These are phyloP conservation scores for Cucurbita argyrosperma DNA, from an alignment of 306 rosid species.

Conservation along the genomic window DNA sequence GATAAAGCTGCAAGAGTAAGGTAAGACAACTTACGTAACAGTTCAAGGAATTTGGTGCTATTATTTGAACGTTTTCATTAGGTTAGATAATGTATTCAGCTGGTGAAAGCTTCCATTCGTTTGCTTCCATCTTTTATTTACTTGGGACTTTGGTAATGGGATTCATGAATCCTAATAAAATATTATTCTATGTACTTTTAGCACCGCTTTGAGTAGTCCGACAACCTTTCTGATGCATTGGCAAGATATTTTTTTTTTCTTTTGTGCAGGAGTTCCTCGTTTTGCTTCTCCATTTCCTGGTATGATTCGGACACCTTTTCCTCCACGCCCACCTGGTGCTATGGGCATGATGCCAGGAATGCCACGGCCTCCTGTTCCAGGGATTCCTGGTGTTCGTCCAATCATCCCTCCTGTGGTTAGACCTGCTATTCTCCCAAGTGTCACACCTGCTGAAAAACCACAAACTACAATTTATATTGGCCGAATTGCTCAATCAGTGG, in stretches of 20 bases:
- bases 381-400: constrained; percentile 74
- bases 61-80: constrained; percentile 53
- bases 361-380: constrained; percentile 69
- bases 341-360: constrained; percentile 50
- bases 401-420: constrained; percentile 58
- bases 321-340: constrained; percentile 66
- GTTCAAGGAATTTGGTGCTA: constrained; percentile 41
- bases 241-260: constrained; percentile 42
- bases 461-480: constrained; percentile 84
- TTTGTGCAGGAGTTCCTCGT: constrained; percentile 79
- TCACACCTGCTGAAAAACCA: constrained; percentile 68
- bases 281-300: constrained; percentile 64
- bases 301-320: constrained; percentile 64
- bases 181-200: constrained; percentile 8
- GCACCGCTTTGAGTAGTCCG: constrained; percentile 5
- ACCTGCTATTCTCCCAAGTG: constrained; percentile 55
- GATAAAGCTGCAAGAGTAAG: constrained; percentile 56
- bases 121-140: constrained; percentile 83
- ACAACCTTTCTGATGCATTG: constrained; percentile 44
- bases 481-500: constrained; percentile 84
- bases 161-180: constrained; percentile 26
- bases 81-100: constrained; percentile 62
- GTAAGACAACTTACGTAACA: constrained; percentile 50
- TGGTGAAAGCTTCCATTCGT: constrained; percentile 74
- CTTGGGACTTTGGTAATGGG: constrained; percentile 80